Evolutionary conservation across 805 yeast species (phyloP), one percentile per base, ranked within the genome.

Genomic region (Phaffomyces thermotolerans): DNA sequence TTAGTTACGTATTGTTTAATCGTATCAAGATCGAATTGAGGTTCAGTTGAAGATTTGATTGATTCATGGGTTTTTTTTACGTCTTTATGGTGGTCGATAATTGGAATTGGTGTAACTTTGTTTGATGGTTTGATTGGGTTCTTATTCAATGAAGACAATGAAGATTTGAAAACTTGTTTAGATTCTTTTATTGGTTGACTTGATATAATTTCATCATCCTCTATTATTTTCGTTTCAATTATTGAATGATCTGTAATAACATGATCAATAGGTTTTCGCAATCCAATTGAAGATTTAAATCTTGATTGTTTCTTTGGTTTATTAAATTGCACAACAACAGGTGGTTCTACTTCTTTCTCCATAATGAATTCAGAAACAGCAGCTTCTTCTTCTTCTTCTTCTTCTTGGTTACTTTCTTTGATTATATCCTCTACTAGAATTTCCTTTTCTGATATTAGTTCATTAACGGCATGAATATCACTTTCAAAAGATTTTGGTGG

Each of bases 121-220:
- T 9, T 13, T 17, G 32, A 31, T 15, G 10, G 15, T 1, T 17
- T 17, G 31, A 22, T 10, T 17, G 31, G 20, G 15, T 33, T 25
- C n/a, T 13, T 22, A 13, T 13, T 24, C 9, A 39, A 33, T 13
- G 44, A 38, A 14, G 34, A 20, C 10, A 43, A n/a, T 34, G 47
- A 45, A 14, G 54, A 52, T 41, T 52, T 65, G 50, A 66, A 20
- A 20, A 20, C 22, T 20, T 20, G 4, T 20, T 20, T 20, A 20
- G 22, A 20, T 20, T 20, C 22, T 5, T 4, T 4, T 20, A 5
- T 5, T 4, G 22, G 22, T 20, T 20, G 22, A 20, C 5, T 5
- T n/a, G n/a, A n/a, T 20, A 20, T 20, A 20, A 20, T 20, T 5
- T 20, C 22, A 20, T 20, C 15, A 15, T 27, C 29, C 29, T 27